phyloP scores from a whole-genome alignment of 495 filamentous ascomycete genomes.

The Penicillium simplicissimum region DNA sequence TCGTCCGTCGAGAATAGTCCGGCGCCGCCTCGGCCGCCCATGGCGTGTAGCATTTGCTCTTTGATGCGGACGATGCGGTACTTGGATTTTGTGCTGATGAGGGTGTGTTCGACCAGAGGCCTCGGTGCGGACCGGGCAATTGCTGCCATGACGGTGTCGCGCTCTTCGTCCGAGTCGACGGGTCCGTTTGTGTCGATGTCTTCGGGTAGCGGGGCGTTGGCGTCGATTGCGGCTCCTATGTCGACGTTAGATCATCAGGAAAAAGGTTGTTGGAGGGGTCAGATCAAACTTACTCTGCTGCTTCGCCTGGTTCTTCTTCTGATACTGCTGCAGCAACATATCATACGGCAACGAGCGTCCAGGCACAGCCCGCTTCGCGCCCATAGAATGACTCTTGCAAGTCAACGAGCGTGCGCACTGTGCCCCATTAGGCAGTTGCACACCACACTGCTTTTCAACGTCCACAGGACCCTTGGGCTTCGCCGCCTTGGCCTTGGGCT shows the following conservation, averaged over 20 bases:
- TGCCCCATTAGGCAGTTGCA: conserved; percentile 77
- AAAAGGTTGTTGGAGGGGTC: neutral
- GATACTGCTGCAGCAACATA: conserved; percentile 88
- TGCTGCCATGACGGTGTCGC: conserved; percentile 81
- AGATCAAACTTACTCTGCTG: conserved; percentile 71
- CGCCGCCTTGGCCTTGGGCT: conserved; percentile 76
- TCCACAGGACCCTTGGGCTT: conserved; percentile 96
- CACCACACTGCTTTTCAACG: conserved; percentile 96
- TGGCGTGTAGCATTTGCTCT: conserved; percentile 80
- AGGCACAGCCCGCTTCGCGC: conserved; percentile 86
- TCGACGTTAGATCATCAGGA: conserved; percentile 7
- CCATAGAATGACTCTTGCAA: conserved; percentile 97
- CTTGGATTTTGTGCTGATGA: conserved; percentile 66
- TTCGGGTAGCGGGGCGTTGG: conserved; percentile 87
- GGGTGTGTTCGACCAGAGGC: conserved; percentile 66
- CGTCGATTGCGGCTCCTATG: conserved; percentile 86
- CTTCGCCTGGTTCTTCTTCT: conserved; percentile 98
- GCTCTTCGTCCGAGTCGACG: conserved; percentile 93
- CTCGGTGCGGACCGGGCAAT: conserved; percentile 72
- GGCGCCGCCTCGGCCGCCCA: conserved; percentile 51
- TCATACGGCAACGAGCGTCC: conserved; percentile 93
- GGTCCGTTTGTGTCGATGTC: conserved; percentile 72
- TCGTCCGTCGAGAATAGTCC: conserved; percentile 48
- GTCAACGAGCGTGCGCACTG: conserved; percentile 90
- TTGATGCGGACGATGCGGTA: conserved; percentile 85